Percentiles rank a stretch among this genome's conserved stretches.
These are phyloP conservation scores for Quercus rubra DNA, from an alignment of 306 rosid species.

Conservation along the genomic window DNA sequence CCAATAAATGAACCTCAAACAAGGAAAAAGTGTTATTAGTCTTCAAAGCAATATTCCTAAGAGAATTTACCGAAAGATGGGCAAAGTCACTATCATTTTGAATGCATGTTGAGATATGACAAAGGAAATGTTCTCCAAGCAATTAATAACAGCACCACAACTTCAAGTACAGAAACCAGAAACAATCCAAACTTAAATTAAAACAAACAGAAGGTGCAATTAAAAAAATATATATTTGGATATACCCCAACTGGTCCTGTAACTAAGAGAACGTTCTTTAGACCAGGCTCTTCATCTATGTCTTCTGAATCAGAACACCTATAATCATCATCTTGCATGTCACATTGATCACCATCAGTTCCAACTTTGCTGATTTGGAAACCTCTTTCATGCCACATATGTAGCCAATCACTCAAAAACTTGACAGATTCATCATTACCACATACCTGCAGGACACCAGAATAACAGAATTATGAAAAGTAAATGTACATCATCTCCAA, in stretches of 20 bases:
- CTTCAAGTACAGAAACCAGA: conserved; percentile 20
- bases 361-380: conserved; percentile 34
- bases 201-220: not conserved
- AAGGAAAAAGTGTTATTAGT: not conserved
- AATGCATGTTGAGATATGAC: not conserved
- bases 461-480: not conserved
- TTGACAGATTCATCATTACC: conserved; percentile 74
- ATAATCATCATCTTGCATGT: conserved; percentile 31
- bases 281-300: conserved; percentile 32
- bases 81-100: not conserved
- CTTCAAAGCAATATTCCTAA: not conserved
- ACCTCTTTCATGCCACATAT: conserved; percentile 59
- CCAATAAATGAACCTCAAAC: conserved; percentile 8
- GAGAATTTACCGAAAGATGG: not conserved
- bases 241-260: conserved; percentile 89
- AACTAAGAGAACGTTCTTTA: conserved; percentile 68
- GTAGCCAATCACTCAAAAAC: conserved; percentile 71
- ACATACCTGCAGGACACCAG: conserved; percentile 57
- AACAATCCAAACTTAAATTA: not conserved
- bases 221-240: conserved; percentile 13
- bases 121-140: conserved; percentile 8
- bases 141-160: conserved; percentile 5
- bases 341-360: conserved; percentile 27
- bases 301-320: conserved; percentile 42
- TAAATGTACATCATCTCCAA: not conserved